phyloP scores from a whole-genome alignment of 2,329 filamentous ascomycete species.

The Coniochaeta sp. region DNA sequence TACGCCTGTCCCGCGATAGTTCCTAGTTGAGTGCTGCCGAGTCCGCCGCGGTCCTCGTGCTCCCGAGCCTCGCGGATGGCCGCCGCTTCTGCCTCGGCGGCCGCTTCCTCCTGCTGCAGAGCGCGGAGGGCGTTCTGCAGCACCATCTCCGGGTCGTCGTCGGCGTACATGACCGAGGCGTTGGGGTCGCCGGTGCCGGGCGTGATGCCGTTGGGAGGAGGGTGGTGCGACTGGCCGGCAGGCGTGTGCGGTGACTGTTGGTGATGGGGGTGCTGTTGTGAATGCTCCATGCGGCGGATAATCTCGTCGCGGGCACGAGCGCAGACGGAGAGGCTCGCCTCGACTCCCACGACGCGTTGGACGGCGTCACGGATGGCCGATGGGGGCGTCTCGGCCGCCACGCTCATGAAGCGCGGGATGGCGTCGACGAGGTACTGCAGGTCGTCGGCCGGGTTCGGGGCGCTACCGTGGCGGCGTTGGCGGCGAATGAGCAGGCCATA shows the following conservation, averaged over 20 bases:
- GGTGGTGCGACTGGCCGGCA: neutral
- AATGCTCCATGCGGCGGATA: slow-evolving; percentile 31
- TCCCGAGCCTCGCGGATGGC: slow-evolving; percentile 46
- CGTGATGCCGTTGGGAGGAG: slow-evolving; percentile 5
- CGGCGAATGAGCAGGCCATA: slow-evolving; percentile 52
- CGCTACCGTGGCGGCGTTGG: slow-evolving; percentile 43
- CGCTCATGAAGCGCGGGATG: slow-evolving; percentile 51
- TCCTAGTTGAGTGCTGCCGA: slow-evolving; percentile 16
- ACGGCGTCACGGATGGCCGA: slow-evolving; percentile 52
- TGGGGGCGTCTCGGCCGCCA: slow-evolving; percentile 52
- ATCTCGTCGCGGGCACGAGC: slow-evolving; percentile 53
- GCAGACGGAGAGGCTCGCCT: slow-evolving; percentile 45
- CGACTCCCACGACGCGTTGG: slow-evolving; percentile 47
- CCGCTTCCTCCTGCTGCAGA: slow-evolving; percentile 52
- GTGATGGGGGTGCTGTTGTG: slow-evolving; percentile 9
- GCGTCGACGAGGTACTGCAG: slow-evolving; percentile 54
- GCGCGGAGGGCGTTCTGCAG: slow-evolving; percentile 53
- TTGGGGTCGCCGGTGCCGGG: slow-evolving; percentile 10
- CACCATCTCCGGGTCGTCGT: slow-evolving; percentile 51
- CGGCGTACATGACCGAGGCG: slow-evolving; percentile 21
- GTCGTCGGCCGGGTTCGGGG: slow-evolving; percentile 44
- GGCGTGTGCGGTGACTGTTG: slow-evolving; percentile 6
- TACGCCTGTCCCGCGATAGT: slow-evolving; percentile 16
- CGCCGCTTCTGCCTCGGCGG: slow-evolving; percentile 50
- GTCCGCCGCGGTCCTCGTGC: slow-evolving; percentile 30